phyloP scores from a whole-genome alignment of 169 alveolate genomes.

The Cryptosporidium andersoni region DNA sequence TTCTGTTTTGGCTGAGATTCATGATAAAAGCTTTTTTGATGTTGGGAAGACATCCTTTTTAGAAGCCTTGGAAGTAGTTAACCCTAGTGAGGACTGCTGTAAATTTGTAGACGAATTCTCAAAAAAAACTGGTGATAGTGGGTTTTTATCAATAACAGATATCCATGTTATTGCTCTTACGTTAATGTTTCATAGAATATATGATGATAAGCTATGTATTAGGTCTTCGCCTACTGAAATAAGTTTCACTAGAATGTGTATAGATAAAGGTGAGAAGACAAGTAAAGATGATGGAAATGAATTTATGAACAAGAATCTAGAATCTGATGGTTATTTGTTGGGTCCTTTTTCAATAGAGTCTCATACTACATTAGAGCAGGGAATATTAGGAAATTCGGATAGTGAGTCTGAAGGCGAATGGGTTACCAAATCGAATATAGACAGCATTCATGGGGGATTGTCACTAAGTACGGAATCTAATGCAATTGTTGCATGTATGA shows the following conservation, averaged over 20 bases:
- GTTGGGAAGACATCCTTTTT: not conserved
- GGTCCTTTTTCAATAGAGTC: constrained; percentile 44
- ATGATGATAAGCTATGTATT: constrained; percentile 80
- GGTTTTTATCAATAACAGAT: constrained; percentile 83
- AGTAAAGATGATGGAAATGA: constrained; percentile 2
- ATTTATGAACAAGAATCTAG: constrained; percentile 47
- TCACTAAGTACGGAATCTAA: constrained; percentile 20
- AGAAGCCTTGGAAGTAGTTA: constrained; percentile 68
- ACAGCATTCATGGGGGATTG: constrained; percentile 74
- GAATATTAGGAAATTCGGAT: not conserved
- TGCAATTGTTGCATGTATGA: constrained; percentile 81
- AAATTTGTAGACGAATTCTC: constrained; percentile 83
- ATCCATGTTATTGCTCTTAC: constrained; percentile 87
- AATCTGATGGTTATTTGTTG: constrained; percentile 20
- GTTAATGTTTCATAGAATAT: constrained; percentile 76
- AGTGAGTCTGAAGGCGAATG: constrained; percentile 75
- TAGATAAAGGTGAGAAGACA: not conserved
- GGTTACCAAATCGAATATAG: constrained; percentile 78
- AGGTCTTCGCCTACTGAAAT: constrained; percentile 73
- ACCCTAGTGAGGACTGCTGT: constrained; percentile 80
- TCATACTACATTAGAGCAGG: constrained; percentile 10
- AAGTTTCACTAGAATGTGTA: constrained; percentile 57
- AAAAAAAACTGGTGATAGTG: constrained; percentile 87
- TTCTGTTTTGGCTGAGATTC: constrained; percentile 34
- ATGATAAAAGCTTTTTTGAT: constrained; percentile 4